Conservation (phyloP, 1,284 basidiomycete species). For the Papiliotrema laurentii region DNA sequence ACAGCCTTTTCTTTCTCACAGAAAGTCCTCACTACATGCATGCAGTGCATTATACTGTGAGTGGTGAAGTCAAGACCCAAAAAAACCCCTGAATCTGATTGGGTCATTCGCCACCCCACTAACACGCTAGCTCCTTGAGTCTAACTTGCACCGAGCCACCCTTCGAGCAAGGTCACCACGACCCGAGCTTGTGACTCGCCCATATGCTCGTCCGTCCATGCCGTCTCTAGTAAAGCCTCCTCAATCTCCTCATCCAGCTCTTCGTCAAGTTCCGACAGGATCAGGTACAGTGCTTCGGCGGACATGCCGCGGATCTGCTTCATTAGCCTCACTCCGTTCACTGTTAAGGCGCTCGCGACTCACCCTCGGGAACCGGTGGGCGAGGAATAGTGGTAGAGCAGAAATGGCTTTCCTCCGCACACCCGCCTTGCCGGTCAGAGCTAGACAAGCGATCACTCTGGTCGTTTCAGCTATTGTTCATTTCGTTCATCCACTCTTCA, state of each 20-base stretch:
- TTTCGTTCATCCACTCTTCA: constrained; percentile 45
- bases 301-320: constrained; percentile 67
- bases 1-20: too few species aligned
- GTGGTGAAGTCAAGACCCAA: too few species aligned
- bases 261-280: constrained; percentile 66
- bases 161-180: too few species aligned
- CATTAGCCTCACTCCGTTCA: background rate
- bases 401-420: constrained; percentile 53
- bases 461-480: too few species aligned
- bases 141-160: too few species aligned
- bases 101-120: too few species aligned
- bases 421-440: constrained; percentile 9
- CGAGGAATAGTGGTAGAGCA: constrained; percentile 59
- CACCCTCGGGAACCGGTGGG: constrained; percentile 73
- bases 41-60: too few species aligned
- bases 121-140: too few species aligned
- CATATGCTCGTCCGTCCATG: constrained; percentile 55
- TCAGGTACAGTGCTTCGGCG: constrained; percentile 73
- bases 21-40: too few species aligned
- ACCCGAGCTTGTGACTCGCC: constrained; percentile 6
- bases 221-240: constrained; percentile 71
- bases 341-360: constrained; percentile 13
- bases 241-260: constrained; percentile 67
- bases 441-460: constrained; percentile 54
- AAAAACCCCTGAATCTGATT: too few species aligned